These are phyloP conservation scores for Tricholoma terreum DNA, from an alignment of 768 basidiomycete genomes.

Conservation along the genomic window DNA sequence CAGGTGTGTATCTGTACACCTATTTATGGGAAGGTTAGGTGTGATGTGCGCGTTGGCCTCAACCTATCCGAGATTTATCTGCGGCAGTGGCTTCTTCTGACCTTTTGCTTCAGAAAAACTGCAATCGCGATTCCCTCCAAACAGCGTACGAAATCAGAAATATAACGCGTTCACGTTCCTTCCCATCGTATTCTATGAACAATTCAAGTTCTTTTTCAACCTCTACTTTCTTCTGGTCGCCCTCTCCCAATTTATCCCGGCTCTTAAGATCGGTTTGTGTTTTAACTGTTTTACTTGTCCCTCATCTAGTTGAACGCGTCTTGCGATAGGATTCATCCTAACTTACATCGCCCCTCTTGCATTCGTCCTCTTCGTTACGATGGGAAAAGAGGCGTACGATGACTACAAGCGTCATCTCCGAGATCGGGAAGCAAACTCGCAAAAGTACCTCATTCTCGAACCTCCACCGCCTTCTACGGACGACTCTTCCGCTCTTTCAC, in stretches of 20 bases:
- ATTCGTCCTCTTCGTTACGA: conserved; percentile 91
- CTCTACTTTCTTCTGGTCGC: conserved; percentile 97
- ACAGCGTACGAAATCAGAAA: conserved; percentile 96
- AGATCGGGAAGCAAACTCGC: conserved; percentile 93
- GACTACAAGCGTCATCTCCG: conserved; percentile 93
- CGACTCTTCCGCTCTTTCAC: conserved; percentile 30
- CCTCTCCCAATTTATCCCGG: conserved; percentile 92
- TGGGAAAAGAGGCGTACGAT: conserved; percentile 99
- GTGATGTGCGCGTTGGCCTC: neutral
- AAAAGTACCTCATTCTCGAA: conserved; percentile 82
- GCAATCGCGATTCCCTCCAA: conserved; percentile 73
- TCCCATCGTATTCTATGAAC: conserved; percentile 95
- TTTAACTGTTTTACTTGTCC: neutral
- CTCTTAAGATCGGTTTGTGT: conserved; percentile 85
- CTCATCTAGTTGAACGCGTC: neutral
- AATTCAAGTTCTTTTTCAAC: conserved; percentile 99
- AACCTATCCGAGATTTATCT: neutral
- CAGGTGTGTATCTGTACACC: conserved; percentile 40
- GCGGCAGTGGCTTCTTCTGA: neutral
- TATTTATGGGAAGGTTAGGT: neutral
- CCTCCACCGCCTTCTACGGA: conserved; percentile 36
- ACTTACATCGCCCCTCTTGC: conserved; percentile 97
- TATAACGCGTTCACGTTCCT: conserved; percentile 97
- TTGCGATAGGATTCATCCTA: conserved; percentile 74
- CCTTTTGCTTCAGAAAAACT: conserved; percentile 54